Evolutionary conservation across 176 grass and related monocot species (phyloP).

Genomic region (Aegilops tauschii): DNA sequence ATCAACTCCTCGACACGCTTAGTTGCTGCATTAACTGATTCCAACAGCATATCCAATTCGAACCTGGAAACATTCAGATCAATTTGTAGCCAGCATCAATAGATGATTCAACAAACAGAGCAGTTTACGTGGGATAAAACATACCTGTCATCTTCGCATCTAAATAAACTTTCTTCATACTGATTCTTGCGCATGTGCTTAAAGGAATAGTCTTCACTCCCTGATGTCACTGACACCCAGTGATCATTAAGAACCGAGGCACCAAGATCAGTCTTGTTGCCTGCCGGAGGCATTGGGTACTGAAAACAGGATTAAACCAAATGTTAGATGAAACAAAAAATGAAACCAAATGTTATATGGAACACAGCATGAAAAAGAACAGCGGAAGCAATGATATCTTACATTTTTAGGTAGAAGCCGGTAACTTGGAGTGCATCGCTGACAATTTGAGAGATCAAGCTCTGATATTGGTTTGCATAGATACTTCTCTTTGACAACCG

Average conservation of each 20-base stretch:
- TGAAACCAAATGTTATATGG: not conserved
- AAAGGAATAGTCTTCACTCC: conserved; percentile 99
- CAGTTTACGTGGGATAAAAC: conserved; percentile 11
- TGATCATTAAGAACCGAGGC: conserved; percentile 79
- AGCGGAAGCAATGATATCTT: conserved; percentile 27
- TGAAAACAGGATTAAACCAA: conserved; percentile 33
- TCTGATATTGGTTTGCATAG: conserved; percentile 93
- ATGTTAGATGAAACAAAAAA: conserved; percentile 16
- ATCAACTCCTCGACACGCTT: conserved; percentile 90
- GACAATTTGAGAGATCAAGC: conserved; percentile 93
- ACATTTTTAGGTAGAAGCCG: conserved; percentile 94
- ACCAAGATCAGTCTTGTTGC: conserved; percentile 83
- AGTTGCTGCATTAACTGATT: conserved; percentile 91
- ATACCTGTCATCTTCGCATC: conserved; percentile 98
- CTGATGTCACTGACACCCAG: conserved; percentile 99
- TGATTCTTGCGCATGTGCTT: conserved; percentile 99
- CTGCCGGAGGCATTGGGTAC: conserved; percentile 83
- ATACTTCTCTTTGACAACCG: conserved; percentile 82
- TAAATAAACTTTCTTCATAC: conserved; percentile 98
- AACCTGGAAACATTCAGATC: conserved; percentile 53
- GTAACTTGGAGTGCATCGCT: conserved; percentile 90
- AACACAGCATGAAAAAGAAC: not conserved
- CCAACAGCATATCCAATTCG: conserved; percentile 97
- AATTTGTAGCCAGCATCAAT: conserved; percentile 13
- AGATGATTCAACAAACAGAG: not conserved